These are phyloP conservation scores for Amaranthus tricolor DNA, from an alignment of 179 eudicot species.

Conservation along the genomic window DNA sequence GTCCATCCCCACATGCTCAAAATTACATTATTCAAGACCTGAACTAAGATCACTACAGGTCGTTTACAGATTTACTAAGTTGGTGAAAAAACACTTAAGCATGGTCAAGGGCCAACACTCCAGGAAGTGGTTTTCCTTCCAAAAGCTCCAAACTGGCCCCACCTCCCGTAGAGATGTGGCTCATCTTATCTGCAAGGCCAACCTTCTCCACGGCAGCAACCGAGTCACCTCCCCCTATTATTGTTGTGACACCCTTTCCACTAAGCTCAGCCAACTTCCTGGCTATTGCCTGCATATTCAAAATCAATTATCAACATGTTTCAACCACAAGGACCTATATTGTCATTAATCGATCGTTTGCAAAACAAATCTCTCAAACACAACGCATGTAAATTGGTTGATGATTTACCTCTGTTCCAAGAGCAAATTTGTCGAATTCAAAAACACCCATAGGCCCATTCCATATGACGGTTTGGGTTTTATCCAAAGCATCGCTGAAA, in stretches of 20 bases:
- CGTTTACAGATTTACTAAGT: no score
- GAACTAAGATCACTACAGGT: no score
- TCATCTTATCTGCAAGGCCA: conserved; percentile 81
- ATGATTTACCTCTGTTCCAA: conserved; percentile 58
- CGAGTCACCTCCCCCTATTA: conserved; percentile 86
- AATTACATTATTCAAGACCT: not conserved
- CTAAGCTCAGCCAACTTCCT: conserved; percentile 70
- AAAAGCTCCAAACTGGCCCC: conserved; percentile 92
- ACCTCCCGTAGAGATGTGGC: conserved; percentile 88
- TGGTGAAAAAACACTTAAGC: conserved; percentile 33
- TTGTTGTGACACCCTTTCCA: conserved; percentile 72
- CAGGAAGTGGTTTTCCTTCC: conserved; percentile 82
- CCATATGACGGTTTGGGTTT: conserved; percentile 73
- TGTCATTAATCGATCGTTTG: not conserved
- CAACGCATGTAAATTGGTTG: not conserved
- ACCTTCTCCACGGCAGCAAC: conserved; percentile 89
- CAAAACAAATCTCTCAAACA: not conserved
- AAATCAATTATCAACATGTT: not conserved
- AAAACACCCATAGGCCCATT: conserved; percentile 88
- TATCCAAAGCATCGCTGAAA: conserved; percentile 58
- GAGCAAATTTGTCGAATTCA: conserved; percentile 70
- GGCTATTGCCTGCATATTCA: conserved; percentile 52
- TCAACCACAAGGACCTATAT: not conserved
- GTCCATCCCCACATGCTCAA: not conserved
- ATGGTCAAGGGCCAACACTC: conserved; percentile 83